Evolutionary conservation across 495 filamentous ascomycete genomes (phyloP), one percentile per base, ranked within the genome.

Genomic region (Hypoxylon crocopeplum): DNA sequence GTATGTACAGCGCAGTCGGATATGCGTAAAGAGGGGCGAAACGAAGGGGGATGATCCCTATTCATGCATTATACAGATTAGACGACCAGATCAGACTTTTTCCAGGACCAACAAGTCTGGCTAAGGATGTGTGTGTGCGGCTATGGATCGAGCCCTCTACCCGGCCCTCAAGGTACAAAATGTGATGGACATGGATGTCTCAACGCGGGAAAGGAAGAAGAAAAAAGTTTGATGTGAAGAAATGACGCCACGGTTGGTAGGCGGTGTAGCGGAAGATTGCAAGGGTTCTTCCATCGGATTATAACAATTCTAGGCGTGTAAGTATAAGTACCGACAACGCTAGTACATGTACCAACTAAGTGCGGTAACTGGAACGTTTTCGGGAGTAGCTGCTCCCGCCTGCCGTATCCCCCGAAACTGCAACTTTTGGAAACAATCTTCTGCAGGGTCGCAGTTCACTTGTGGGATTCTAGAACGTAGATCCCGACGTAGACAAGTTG

Each of bases 391-490:
- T 51, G n/a, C n/a, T n/a, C n/a, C 42, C 41, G 5, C 16, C 12
- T 49, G 44, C 45, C 58, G 45, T 32, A 24, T 50, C 50, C 30
- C 50, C 58, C 58, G 52, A 56, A 36, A 46, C 40, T 46, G 39
- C 20, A 21, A 51, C 50, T 56, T 30, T 46, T 34, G 16, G 33
- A 56, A 56, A 51, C 52, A 57, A 48, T 56, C 20, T 48, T 22
- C 56, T 64, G 60, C 60, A 64, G 60, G 54, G 60, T 64, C 60
- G 48, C 53, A 58, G 47, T 53, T 53, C 30, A 47, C 5, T 25
- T 37, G 41, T 20, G 20, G 47, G 32, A 42, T 64, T 57, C 60
- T 59, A 64, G 54, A 53, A 55, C 54, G 41, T 55, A 56, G 46
- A 56, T 48, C 47, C 40, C 25, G 17, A 44, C 36, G 48, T 17